Conservation (phyloP, 768 basidiomycete species). For the Trametes punicea region DNA sequence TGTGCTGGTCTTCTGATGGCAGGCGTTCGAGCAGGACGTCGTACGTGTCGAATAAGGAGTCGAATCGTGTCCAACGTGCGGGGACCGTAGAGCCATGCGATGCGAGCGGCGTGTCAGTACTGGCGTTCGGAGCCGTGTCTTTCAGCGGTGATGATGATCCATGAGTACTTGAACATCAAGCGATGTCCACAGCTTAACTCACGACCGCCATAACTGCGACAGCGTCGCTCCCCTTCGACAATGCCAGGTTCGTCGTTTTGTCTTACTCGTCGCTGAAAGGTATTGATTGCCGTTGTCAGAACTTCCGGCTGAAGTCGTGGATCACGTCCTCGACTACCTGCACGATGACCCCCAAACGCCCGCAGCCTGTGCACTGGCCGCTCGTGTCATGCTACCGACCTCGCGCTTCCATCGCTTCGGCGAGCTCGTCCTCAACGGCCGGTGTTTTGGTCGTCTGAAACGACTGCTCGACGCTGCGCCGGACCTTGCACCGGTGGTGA, state of each 20-base stretch:
- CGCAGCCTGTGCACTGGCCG: conserved; percentile 14
- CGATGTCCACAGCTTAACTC: neutral
- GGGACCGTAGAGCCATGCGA: conserved; percentile 86
- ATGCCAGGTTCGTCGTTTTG: too few relatives aligned
- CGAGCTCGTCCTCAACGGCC: neutral
- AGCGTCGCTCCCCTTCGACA: too few relatives aligned
- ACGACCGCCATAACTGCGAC: neutral
- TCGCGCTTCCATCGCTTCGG: conserved; percentile 20
- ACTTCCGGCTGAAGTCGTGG: conserved; percentile 21
- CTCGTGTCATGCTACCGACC: conserved; percentile 9
- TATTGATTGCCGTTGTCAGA: neutral
- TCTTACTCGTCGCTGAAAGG: too few relatives aligned
- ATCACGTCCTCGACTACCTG: conserved; percentile 22
- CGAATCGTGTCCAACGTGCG: conserved; percentile 88
- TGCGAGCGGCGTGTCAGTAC: neutral
- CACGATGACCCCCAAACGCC: conserved; percentile 16
- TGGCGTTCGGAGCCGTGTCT: neutral
- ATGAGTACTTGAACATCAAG: neutral
- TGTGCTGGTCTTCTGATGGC: conserved; percentile 34
- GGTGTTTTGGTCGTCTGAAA: neutral
- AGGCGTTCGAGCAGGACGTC: conserved; percentile 35
- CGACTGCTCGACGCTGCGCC: neutral
- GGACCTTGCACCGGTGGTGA: conserved; percentile 6
- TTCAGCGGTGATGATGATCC: neutral
- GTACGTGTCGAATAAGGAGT: conserved; percentile 55